Evolutionary conservation across 2,329 filamentous ascomycete species (phyloP).

Genomic region (Phialophora chinensis): DNA sequence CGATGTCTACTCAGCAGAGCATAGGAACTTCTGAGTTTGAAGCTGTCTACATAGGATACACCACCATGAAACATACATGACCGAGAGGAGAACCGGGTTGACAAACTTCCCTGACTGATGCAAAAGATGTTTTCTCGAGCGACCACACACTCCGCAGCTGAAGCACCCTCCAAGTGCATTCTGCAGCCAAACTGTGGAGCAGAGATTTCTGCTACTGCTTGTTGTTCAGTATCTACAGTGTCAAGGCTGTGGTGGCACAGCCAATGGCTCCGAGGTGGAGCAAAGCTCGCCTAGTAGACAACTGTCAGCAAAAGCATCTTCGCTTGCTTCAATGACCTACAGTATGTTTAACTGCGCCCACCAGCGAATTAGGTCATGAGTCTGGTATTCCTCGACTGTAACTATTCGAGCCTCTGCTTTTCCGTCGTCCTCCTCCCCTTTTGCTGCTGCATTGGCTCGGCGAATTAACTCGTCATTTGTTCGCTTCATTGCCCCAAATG

Average conservation of each 20-base stretch:
- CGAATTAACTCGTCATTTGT: constrained; percentile 28
- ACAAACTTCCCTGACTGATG: not conserved
- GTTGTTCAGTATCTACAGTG: constrained; percentile 1
- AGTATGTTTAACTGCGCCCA: constrained; percentile 26
- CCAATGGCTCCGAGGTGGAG: constrained; percentile 24
- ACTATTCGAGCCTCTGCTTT: constrained; percentile 14
- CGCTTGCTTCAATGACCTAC: constrained; percentile 10
- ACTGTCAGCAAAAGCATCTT: not conserved
- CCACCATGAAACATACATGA: not conserved
- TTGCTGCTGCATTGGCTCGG: constrained; percentile 19
- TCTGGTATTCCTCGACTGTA: constrained; percentile 21
- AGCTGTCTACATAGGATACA: not conserved
- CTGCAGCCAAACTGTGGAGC: too few relatives aligned
- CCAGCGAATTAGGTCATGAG: constrained; percentile 25
- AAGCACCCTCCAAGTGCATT: too few relatives aligned
- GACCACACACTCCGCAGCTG: too few relatives aligned
- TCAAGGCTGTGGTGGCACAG: constrained; percentile 19
- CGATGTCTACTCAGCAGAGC: not conserved
- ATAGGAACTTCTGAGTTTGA: not conserved
- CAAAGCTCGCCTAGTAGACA: constrained; percentile 13
- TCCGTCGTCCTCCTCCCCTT: constrained; percentile 18
- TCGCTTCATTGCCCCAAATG: constrained; percentile 24
- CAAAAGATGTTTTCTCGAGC: not conserved
- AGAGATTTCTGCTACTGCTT: too few relatives aligned
- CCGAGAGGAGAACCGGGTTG: not conserved